Conservation (phyloP, 2,329 filamentous ascomycete genomes). For the Teratosphaeria nubilosa region DNA sequence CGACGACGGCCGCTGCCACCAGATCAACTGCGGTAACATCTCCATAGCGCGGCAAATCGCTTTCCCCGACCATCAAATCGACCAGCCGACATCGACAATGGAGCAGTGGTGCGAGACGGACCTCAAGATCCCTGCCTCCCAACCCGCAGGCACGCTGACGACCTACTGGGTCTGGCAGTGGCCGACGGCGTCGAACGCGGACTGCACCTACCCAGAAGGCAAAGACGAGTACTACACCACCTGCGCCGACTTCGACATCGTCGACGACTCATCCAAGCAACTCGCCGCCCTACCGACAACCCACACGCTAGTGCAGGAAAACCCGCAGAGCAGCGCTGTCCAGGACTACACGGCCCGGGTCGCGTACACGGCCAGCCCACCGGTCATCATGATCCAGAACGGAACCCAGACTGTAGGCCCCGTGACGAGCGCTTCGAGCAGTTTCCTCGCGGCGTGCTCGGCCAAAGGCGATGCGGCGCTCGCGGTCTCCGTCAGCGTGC, state of each 20-base stretch:
- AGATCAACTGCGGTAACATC: slow-evolving; percentile 55
- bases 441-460: slow-evolving; percentile 16
- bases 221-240: slow-evolving; percentile 51
- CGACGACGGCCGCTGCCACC: slow-evolving; percentile 85
- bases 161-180: slow-evolving; percentile 98
- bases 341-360: slow-evolving; percentile 30
- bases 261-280: slow-evolving; percentile 23
- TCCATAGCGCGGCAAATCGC: slow-evolving; percentile 49
- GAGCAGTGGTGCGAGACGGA: slow-evolving; percentile 74
- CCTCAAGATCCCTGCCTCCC: slow-evolving; percentile 60
- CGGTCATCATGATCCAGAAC: slow-evolving; percentile 11
- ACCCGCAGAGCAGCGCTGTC: slow-evolving; percentile 32
- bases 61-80: slow-evolving; percentile 46
- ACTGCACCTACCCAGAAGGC: slow-evolving; percentile 36
- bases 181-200: slow-evolving; percentile 44
- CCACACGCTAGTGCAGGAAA: slow-evolving; percentile 29
- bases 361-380: slow-evolving; percentile 25
- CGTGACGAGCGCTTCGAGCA: slow-evolving; percentile 4
- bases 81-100: slow-evolving; percentile 30
- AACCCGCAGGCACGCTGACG: slow-evolving; percentile 57
- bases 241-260: slow-evolving; percentile 46
- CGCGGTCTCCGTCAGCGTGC: slow-evolving; percentile 9
- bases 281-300: slow-evolving; percentile 8
- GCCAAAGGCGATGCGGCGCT: slow-evolving; percentile 7
- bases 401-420: slow-evolving; percentile 12